phyloP scores from a whole-genome alignment of 2,329 filamentous ascomycete species.

The Claviceps lovelessii region DNA sequence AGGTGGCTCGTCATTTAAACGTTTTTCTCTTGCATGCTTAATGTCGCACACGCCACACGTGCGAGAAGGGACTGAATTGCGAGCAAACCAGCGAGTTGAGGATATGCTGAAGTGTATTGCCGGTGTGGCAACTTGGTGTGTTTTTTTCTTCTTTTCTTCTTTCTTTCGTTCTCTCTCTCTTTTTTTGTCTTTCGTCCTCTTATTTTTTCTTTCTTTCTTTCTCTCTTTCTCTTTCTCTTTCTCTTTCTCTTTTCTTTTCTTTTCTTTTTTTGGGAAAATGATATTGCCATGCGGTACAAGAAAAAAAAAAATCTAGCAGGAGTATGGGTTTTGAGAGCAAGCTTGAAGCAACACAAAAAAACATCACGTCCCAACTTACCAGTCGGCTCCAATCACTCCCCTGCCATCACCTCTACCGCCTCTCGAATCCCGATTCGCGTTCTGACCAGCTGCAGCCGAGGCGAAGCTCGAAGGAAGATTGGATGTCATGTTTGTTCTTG shows the following conservation, averaged over 20 bases:
- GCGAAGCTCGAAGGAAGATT: constrained; percentile 73
- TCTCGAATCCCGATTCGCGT: constrained; percentile 44
- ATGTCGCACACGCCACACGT: neutral
- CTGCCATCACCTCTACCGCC: constrained; percentile 44
- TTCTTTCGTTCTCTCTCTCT: no score
- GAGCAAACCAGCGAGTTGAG: neutral
- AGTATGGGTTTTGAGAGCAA: neutral
- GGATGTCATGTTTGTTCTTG: constrained; percentile 43
- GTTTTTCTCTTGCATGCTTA: neutral
- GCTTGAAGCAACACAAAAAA: neutral
- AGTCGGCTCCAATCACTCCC: constrained; percentile 49
- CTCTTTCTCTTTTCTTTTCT: neutral
- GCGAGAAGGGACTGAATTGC: neutral
- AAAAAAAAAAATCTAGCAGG: neutral
- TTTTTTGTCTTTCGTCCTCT: no score
- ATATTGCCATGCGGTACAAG: neutral
- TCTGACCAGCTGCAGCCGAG: constrained; percentile 67
- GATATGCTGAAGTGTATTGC: neutral
- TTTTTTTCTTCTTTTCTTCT: neutral
- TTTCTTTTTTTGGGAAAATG: neutral
- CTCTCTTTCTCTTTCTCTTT: neutral
- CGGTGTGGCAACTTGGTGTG: neutral
- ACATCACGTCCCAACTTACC: constrained; percentile 38
- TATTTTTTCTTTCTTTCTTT: neutral
- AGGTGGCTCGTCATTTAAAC: neutral